phyloP scores from a whole-genome alignment of 441 rosid species.

The Syzygium syzygioides region DNA sequence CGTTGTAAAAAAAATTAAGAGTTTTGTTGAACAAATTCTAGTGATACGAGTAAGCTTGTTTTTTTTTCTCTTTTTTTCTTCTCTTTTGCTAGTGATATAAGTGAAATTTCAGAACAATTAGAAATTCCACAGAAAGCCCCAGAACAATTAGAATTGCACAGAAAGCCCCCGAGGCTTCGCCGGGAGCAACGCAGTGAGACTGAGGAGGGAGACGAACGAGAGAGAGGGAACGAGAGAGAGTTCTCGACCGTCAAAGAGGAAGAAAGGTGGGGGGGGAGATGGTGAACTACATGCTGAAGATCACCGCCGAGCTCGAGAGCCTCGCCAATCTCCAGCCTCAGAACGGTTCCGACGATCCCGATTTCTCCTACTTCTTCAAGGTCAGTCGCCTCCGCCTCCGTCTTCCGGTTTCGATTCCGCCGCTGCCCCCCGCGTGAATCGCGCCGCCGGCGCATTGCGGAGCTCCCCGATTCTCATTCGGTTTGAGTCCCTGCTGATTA shows the following conservation, averaged over 20 bases:
- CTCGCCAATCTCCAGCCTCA: slow-evolving; percentile 73
- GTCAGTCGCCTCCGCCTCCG: slow-evolving; percentile 18
- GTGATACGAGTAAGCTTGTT: neutral
- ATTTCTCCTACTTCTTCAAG: slow-evolving; percentile 80
- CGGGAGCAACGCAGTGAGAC: neutral
- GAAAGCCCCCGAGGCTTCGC: neutral
- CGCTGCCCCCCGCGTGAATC: neutral
- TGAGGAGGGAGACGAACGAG: neutral
- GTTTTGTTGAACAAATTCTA: neutral
- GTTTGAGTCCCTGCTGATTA: neutral
- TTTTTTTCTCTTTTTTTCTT: neutral
- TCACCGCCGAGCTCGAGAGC: slow-evolving; percentile 75
- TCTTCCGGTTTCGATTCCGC: neutral
- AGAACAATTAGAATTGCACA: neutral
- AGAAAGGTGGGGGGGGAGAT: slow-evolving; percentile 14
- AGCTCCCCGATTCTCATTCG: neutral
- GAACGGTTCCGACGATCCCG: slow-evolving; percentile 72
- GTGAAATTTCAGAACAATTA: neutral
- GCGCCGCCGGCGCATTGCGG: neutral
- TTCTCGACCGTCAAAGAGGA: neutral
- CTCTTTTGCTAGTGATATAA: neutral
- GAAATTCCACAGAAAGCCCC: neutral
- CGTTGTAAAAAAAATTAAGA: neutral
- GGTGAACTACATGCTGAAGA: slow-evolving; percentile 81
- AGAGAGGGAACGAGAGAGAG: neutral